Evolutionary conservation across 1,284 basidiomycete species (phyloP), one percentile per base, ranked within the genome.

Genomic region (Cronartium ribicola): DNA sequence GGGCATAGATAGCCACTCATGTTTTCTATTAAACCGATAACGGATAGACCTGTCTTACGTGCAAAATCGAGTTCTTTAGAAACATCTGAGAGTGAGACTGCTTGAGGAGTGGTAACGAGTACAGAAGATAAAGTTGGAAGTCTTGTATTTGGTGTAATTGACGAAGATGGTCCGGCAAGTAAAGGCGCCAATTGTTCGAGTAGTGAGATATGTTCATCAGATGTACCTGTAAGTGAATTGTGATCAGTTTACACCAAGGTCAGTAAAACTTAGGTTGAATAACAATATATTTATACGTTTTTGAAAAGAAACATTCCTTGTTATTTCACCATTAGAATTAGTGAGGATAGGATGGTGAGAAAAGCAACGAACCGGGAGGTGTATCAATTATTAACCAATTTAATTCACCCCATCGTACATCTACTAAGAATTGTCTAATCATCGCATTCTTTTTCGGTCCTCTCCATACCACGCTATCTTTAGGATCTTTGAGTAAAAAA

Each of bases 381-480:
- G 96, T 99, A 81, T 99, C 96, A 75, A 98, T 90, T 68, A 99
- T 88, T 65, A 99, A 84, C 83, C 94, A 98, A 83, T 99, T 96
- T 76, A 98, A 84, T 61, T 93, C 89, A 66, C 94, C 95, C 96
- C 96, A 99, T 76, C 93, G 84, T 11, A 98, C 96, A 79, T 99
- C 94, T 78, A 88, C 89, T 80, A 98, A 82, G 81, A 99, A 98
- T 84, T 99, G 96, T 79, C 94, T 85, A 79, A 99, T 98, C 96
- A 98, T 98, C 63, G 92, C 96, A 79, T 97, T 97, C 86, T 98
- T 99, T 86, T 98, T 98, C 44, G 96, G 96, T 0, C 96, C 96
- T 78, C 96, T 84, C 96, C 96, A 99, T 0, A 99, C 92, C 46
- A 99, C 93, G 14, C 89, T 91, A 80, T 97, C 94, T 67, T 90